phyloP scores from a whole-genome alignment of 2,329 filamentous ascomycete genomes.

The Rhexocercosporidium sp. region DNA sequence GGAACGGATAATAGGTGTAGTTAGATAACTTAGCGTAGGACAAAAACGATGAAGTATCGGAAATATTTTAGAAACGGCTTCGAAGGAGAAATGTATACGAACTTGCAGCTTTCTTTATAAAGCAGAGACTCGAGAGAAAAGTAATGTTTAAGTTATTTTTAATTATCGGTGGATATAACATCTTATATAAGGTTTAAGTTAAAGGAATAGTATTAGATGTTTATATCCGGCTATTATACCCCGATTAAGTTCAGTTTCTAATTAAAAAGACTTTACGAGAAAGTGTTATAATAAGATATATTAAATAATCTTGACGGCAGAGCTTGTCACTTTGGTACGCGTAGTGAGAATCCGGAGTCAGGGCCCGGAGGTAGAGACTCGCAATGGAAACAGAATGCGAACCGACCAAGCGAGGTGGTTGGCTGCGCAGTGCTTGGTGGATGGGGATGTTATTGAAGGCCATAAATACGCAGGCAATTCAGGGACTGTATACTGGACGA shows the following conservation, averaged over 20 bases:
- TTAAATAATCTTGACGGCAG: too few species aligned
- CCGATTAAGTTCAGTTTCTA: slow-evolving; percentile 25
- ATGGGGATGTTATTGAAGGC: too few species aligned
- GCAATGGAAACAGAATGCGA: too few species aligned
- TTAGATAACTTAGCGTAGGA: slow-evolving; percentile 32
- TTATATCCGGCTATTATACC: slow-evolving; percentile 19
- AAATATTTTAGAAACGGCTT: slow-evolving; percentile 25
- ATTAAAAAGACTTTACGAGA: slow-evolving; percentile 27
- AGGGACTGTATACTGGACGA: too few species aligned
- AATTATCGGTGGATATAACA: slow-evolving; percentile 32
- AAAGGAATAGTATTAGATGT: slow-evolving; percentile 23
- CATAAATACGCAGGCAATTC: too few species aligned
- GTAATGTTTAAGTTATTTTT: slow-evolving; percentile 26
- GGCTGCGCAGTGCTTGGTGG: too few species aligned
- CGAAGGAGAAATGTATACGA: slow-evolving; percentile 14
- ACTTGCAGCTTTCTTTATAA: slow-evolving; percentile 20
- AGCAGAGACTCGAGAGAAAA: slow-evolving; percentile 21
- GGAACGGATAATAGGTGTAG: too few species aligned
- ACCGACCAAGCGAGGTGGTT: too few species aligned
- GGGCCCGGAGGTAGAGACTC: too few species aligned
- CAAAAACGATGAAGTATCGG: slow-evolving; percentile 31
- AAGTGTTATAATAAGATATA: slow-evolving; percentile 21
- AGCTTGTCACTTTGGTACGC: too few species aligned
- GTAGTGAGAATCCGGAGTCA: too few species aligned
- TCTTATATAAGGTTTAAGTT: slow-evolving; percentile 28